Evolutionary conservation across 441 rosid genomes (phyloP).

Genomic region (Pelargonium myrrhifolium): DNA sequence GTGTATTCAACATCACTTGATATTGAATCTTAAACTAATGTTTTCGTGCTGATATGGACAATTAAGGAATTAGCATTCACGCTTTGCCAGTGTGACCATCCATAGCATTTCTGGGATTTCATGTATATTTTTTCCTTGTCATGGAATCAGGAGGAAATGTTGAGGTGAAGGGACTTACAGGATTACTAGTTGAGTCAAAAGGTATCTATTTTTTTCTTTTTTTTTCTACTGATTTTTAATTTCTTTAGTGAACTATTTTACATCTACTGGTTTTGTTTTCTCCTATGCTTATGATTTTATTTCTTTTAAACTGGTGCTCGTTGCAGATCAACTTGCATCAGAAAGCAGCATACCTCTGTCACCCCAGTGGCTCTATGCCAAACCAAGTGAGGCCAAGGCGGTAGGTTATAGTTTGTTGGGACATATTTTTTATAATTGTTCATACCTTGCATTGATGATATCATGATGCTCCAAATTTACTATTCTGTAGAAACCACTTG

Average conservation of each 20-base stretch:
- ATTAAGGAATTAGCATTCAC: too few species aligned
- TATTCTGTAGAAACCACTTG: not conserved
- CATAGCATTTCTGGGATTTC: not conserved
- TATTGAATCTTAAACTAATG: too few species aligned
- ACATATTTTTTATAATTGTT: not conserved
- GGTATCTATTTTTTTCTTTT: too few species aligned
- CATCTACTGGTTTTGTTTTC: not conserved
- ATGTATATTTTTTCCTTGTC: not conserved
- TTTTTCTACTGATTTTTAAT: not conserved
- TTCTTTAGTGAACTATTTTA: not conserved
- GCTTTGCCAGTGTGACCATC: too few species aligned
- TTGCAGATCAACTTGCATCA: slow-evolving; percentile 50
- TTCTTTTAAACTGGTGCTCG: not conserved
- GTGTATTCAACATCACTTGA: too few species aligned
- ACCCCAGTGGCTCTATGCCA: slow-evolving; percentile 90
- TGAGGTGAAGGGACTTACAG: slow-evolving; percentile 34
- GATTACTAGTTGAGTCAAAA: slow-evolving; percentile 37
- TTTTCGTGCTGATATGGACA: too few species aligned
- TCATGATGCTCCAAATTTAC: not conserved
- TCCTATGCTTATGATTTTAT: not conserved
- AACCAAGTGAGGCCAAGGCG: slow-evolving; percentile 60
- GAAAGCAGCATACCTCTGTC: slow-evolving; percentile 85
- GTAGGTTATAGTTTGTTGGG: slow-evolving; percentile 21
- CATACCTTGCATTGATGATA: not conserved
- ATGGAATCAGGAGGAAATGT: slow-evolving; percentile 38